Percentiles rank a stretch among this genome's conserved stretches.
These are phyloP conservation scores for Aureobasidium lini DNA, from an alignment of 2,329 filamentous ascomycete species.

Conservation along the genomic window DNA sequence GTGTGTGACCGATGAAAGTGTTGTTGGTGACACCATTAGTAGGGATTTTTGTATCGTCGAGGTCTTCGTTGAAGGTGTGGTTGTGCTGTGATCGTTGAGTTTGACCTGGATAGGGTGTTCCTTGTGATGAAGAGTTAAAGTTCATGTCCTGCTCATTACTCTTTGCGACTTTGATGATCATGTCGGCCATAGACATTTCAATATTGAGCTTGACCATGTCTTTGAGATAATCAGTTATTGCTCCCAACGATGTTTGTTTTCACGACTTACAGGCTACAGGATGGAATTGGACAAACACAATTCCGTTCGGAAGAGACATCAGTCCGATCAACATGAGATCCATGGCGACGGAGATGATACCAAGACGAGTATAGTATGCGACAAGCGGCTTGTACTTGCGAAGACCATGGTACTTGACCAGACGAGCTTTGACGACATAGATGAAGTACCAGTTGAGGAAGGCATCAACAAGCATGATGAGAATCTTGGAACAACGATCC, in stretches of 20 bases:
- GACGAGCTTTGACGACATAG: constrained; percentile 37
- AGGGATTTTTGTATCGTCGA: not conserved
- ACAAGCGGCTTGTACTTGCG: constrained; percentile 45
- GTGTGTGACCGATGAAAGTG: not conserved
- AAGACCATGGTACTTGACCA: constrained; percentile 39
- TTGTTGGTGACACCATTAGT: not conserved
- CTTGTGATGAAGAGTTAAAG: not conserved
- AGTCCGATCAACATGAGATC: constrained; percentile 25
- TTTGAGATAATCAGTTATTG: not conserved
- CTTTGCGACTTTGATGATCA: constrained; percentile 36
- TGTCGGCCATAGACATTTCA: constrained; percentile 39
- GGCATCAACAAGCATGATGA: constrained; percentile 32
- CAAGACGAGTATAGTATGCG: constrained; percentile 44
- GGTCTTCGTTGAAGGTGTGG: not conserved
- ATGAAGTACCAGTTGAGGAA: constrained; percentile 34
- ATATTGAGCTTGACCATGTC: constrained; percentile 44
- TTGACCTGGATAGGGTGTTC: not conserved
- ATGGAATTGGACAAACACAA: constrained; percentile 41
- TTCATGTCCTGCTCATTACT: constrained; percentile 1
- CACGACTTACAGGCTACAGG: constrained; percentile 26
- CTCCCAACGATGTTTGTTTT: not conserved
- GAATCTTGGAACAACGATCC: constrained; percentile 31
- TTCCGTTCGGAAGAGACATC: constrained; percentile 4
- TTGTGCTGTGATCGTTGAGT: not conserved
- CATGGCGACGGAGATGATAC: constrained; percentile 43